These are phyloP conservation scores for Ustilago sp. DNA, from an alignment of 1,284 basidiomycete genomes.

Conservation along the genomic window DNA sequence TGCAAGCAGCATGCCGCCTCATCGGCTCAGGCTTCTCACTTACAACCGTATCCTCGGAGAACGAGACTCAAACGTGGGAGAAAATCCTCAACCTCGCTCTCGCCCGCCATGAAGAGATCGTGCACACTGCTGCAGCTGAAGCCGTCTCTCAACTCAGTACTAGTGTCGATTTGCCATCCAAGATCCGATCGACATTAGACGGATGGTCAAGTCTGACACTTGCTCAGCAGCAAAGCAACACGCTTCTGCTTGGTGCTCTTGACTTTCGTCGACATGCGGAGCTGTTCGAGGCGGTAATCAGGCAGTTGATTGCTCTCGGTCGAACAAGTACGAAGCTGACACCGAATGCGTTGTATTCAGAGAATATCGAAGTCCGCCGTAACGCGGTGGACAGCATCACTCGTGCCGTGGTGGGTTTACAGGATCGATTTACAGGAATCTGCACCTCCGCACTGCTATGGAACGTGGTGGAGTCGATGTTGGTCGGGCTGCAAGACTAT, in stretches of 20 bases:
- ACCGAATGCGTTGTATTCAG: conserved; percentile 25
- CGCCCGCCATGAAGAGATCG: conserved; percentile 76
- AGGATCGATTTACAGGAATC: background rate
- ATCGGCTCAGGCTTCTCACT: conserved; percentile 72
- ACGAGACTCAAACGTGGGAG: conserved; percentile 35
- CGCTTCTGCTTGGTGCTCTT: conserved; percentile 79
- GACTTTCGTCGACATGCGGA: conserved; percentile 76
- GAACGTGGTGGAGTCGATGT: conserved; percentile 23
- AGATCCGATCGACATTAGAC: conserved; percentile 70
- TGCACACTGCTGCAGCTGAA: conserved; percentile 80
- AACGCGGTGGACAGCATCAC: conserved; percentile 80
- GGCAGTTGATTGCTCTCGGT: conserved; percentile 76
- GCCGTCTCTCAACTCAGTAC: conserved; percentile 78
- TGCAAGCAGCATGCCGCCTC: conserved; percentile 80
- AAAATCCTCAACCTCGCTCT: conserved; percentile 78
- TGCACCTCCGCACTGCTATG: conserved; percentile 9
- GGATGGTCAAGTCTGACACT: conserved; percentile 76
- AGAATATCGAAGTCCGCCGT: conserved; percentile 76
- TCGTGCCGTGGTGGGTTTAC: conserved; percentile 9
- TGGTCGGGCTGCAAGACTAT: conserved; percentile 85
- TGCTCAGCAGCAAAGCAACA: conserved; percentile 80
- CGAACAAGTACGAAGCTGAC: conserved; percentile 73
- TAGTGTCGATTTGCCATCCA: conserved; percentile 74
- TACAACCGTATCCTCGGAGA: conserved; percentile 1
- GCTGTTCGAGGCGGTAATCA: conserved; percentile 74